A percentile compares a stretch with the other conserved stretches of the same genome.
Conservation (phyloP, 2,329 filamentous ascomycete species). For the Microcyclospora tardicrescens region DNA sequence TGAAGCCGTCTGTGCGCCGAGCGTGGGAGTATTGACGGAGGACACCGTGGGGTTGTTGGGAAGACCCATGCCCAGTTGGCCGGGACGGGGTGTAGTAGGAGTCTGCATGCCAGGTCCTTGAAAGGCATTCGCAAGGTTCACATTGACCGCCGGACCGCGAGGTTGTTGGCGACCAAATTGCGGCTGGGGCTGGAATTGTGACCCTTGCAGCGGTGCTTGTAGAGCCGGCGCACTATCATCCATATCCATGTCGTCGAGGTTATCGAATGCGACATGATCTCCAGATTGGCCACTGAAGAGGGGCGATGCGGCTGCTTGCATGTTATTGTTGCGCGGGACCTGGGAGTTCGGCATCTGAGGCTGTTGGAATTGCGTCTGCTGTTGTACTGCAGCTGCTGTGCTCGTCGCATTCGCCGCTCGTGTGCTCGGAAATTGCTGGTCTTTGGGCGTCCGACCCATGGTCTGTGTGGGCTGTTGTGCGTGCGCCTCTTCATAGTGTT, state of each 20-base stretch:
- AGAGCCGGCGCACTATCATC: conserved; percentile 62
- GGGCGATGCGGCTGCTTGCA: conserved; percentile 11
- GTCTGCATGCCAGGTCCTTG: conserved; percentile 64
- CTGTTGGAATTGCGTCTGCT: conserved; percentile 19
- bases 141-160: conserved; percentile 58
- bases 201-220: conserved; percentile 23
- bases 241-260: conserved; percentile 93
- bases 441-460: conserved; percentile 26
- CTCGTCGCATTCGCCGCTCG: conserved; percentile 21
- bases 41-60: conserved; percentile 94
- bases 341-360: conserved; percentile 1
- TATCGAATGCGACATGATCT: conserved; percentile 26
- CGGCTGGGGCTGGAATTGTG: conserved; percentile 33
- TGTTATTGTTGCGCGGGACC: not conserved
- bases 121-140: conserved; percentile 61
- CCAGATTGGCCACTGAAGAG: conserved; percentile 20
- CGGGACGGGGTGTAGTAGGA: conserved; percentile 70
- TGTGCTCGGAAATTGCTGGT: conserved; percentile 23
- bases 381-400: conserved; percentile 23
- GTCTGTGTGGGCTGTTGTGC: conserved; percentile 43
- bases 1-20: conserved; percentile 58
- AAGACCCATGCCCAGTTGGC: conserved; percentile 52
- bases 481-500: conserved; percentile 94
- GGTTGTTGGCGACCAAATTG: conserved; percentile 44
- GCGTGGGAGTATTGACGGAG: conserved; percentile 87